Conservation (phyloP, 495 filamentous ascomycete species). For the Schizothecium vesticola region DNA sequence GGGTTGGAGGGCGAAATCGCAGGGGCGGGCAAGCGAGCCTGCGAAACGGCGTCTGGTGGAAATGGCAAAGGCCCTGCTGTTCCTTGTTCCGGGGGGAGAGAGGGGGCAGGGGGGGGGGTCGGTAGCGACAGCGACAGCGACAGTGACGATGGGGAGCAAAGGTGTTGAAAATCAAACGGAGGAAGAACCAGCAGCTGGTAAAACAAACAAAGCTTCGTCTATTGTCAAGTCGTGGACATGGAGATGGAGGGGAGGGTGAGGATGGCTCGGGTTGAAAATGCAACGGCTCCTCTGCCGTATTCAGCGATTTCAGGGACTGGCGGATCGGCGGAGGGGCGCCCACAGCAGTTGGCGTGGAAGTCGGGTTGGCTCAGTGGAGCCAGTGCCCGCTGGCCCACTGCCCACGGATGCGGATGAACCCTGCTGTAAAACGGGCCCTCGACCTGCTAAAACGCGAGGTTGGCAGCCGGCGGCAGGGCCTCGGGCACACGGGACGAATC, state of each 20-base stretch:
- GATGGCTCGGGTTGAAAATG: neutral
- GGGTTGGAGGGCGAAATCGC: neutral
- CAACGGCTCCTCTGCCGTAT: neutral
- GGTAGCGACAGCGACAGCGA: neutral
- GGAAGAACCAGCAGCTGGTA: neutral
- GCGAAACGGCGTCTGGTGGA: neutral
- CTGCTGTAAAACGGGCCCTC: constrained; percentile 5
- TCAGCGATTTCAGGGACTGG: neutral
- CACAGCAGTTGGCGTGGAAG: neutral
- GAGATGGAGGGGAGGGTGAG: neutral
- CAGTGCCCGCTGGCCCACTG: no score
- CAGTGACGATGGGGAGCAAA: neutral
- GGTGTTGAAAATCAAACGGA: neutral
- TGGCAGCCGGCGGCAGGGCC: neutral
- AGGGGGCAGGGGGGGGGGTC: neutral
- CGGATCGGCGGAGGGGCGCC: neutral
- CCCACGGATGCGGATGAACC: constrained; percentile 4
- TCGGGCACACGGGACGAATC: neutral
- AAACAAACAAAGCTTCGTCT: neutral
- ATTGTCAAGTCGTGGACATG: neutral
- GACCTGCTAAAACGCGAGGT: constrained; percentile 12
- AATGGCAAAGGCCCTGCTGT: neutral
- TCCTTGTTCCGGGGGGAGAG: neutral
- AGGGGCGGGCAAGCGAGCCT: neutral
- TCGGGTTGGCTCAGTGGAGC: no score